phyloP scores from a whole-genome alignment of 306 rosid species.

The Urtica urens region DNA sequence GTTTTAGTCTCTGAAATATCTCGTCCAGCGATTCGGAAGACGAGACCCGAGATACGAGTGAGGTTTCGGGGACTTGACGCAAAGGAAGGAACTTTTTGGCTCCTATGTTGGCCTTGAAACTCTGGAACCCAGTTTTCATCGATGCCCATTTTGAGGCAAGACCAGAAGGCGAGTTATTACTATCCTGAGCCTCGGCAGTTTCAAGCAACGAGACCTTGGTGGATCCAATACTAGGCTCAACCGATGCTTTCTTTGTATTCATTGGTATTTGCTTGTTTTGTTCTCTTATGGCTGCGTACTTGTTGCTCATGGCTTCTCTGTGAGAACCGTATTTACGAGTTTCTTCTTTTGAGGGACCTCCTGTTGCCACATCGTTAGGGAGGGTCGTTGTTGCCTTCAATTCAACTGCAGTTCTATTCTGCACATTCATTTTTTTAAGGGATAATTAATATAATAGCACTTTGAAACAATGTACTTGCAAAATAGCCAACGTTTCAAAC shows the following conservation, averaged over 20 bases:
- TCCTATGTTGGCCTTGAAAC: conserved; percentile 60
- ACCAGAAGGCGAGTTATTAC: conserved; percentile 36
- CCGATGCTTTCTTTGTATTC: conserved; percentile 32
- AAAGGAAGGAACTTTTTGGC: conserved; percentile 47
- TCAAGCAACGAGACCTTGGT: conserved; percentile 64
- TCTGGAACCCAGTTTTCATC: conserved; percentile 70
- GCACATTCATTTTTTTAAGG: conserved; percentile 10
- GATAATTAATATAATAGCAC: no score
- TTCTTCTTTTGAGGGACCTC: conserved; percentile 42
- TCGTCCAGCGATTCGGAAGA: conserved; percentile 88
- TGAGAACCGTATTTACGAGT: conserved; percentile 49
- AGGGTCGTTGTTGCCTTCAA: conserved; percentile 36
- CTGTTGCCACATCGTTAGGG: conserved; percentile 25
- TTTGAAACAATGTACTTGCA: no score
- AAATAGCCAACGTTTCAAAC: no score
- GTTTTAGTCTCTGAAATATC: conserved; percentile 80
- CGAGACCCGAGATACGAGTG: conserved; percentile 34
- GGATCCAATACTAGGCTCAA: conserved; percentile 40
- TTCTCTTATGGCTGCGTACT: conserved; percentile 67
- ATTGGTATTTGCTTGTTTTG: conserved; percentile 42
- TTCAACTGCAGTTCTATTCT: conserved; percentile 59
- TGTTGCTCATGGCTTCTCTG: conserved; percentile 75
- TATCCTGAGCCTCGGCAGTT: conserved; percentile 20
- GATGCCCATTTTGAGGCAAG: conserved; percentile 63
- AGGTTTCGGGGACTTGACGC: conserved; percentile 44